phyloP scores from a whole-genome alignment of 306 rosid genomes.

The Lagenaria siceraria region DNA sequence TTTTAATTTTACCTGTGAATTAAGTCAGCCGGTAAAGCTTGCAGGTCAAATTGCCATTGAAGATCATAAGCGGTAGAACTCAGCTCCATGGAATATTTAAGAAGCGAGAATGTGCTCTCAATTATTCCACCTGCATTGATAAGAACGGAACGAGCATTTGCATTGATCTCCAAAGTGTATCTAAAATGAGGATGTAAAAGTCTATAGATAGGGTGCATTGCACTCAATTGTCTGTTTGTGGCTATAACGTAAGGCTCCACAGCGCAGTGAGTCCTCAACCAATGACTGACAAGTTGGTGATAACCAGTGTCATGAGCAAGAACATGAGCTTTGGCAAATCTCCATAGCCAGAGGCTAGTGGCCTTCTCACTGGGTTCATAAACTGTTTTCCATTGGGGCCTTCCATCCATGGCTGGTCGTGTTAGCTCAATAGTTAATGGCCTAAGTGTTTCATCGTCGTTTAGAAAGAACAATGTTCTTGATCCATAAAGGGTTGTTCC shows the following conservation, averaged over 20 bases:
- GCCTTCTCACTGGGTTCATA: conserved; percentile 37
- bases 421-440: conserved; percentile 62
- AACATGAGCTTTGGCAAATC: conserved; percentile 74
- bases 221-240: conserved; percentile 65
- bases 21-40: conserved; percentile 59
- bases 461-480: conserved; percentile 52
- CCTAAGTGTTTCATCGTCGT: conserved; percentile 30
- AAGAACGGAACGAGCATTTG: conserved; percentile 49
- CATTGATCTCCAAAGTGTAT: conserved; percentile 83
- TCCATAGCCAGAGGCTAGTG: conserved; percentile 83
- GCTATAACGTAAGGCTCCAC: conserved; percentile 74
- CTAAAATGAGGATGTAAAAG: conserved; percentile 70
- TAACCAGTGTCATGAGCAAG: conserved; percentile 71
- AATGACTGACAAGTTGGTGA: conserved; percentile 59
- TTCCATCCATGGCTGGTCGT: conserved; percentile 53
- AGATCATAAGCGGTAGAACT: conserved; percentile 47
- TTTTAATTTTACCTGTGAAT: conserved; percentile 34
- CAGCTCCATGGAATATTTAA: conserved; percentile 30
- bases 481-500: conserved; percentile 75
- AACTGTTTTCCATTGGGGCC: conserved; percentile 59
- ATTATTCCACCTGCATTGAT: conserved; percentile 49
- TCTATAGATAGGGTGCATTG: conserved; percentile 68
- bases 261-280: conserved; percentile 69
- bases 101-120: conserved; percentile 38
- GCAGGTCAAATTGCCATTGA: conserved; percentile 50